phyloP scores from a whole-genome alignment of 352 stramenopile species.

The Phytophthora kernoviae region DNA sequence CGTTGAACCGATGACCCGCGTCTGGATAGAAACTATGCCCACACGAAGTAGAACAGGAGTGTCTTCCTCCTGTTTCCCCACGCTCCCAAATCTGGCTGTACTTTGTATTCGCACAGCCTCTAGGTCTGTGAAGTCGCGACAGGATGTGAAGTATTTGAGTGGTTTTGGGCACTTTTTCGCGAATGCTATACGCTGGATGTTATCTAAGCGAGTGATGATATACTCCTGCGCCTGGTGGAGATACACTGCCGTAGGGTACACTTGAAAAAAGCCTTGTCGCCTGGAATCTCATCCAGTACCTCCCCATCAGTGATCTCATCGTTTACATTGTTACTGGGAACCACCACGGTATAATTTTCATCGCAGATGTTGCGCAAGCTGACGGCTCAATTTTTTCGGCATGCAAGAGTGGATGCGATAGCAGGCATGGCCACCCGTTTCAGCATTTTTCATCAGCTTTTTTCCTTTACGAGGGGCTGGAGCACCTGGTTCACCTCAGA shows the following conservation, averaged over 20 bases:
- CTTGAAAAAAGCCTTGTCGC: conserved; percentile 90
- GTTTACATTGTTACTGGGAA: conserved; percentile 53
- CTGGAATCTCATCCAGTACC: conserved; percentile 89
- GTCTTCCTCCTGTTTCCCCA: conserved; percentile 1
- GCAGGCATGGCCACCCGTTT: conserved; percentile 36
- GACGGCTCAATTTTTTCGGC: conserved; percentile 58
- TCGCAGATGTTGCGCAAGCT: conserved; percentile 75
- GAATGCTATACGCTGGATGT: conserved; percentile 65
- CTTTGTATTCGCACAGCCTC: conserved; percentile 79
- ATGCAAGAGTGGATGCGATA: conserved; percentile 69
- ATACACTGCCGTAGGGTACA: conserved; percentile 92
- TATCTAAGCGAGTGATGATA: conserved; percentile 88
- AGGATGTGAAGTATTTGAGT: conserved; percentile 89
- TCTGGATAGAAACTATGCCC: conserved; percentile 81
- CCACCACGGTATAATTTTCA: conserved; percentile 66
- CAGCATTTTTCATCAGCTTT: conserved; percentile 48
- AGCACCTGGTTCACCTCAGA: conserved; percentile 24
- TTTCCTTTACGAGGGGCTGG: conserved; percentile 36
- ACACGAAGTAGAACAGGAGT: conserved; percentile 47
- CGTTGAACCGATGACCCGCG: conserved; percentile 82
- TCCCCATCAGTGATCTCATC: conserved; percentile 29
- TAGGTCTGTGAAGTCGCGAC: conserved; percentile 88
- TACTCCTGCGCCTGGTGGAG: conserved; percentile 92
- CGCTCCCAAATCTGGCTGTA: conserved; percentile 12
- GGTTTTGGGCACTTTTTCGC: conserved; percentile 59